A percentile compares a stretch with the other conserved stretches of the same genome.
These are phyloP conservation scores for Brassica napus DNA, from an alignment of 345 rosid genomes.

Conservation along the genomic window Da-Ae NC_063449.1:30512501-30513000, in stretches of 20 bases:
- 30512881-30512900: not conserved
- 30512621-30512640: constrained; percentile 92
- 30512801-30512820: constrained; percentile 94
- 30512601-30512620: constrained; percentile 94
- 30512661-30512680: constrained; percentile 70
- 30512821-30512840: constrained; percentile 96
- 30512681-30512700: constrained; percentile 12
- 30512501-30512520: constrained; percentile 19
- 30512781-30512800: constrained; percentile 69
- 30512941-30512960: constrained; percentile 6
- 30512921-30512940: not conserved
- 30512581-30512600: constrained; percentile 75
- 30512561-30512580: constrained; percentile 51
- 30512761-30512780: constrained; percentile 83
- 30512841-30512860: constrained; percentile 18
- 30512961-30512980: constrained; percentile 21
- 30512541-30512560: constrained; percentile 19
- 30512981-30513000: constrained; percentile 95
- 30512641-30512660: constrained; percentile 78
- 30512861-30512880: not conserved
- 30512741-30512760: constrained; percentile 12
- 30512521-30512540: constrained; percentile 23
- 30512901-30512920: constrained; percentile 12
- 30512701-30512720: constrained; percentile 14
- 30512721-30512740: constrained; percentile 13